Percentiles rank a stretch among this genome's conserved stretches.
These are phyloP conservation scores for Buddleja alternifolia DNA, from an alignment of 257 asterid genomes.

Conservation along the genomic window DNA sequence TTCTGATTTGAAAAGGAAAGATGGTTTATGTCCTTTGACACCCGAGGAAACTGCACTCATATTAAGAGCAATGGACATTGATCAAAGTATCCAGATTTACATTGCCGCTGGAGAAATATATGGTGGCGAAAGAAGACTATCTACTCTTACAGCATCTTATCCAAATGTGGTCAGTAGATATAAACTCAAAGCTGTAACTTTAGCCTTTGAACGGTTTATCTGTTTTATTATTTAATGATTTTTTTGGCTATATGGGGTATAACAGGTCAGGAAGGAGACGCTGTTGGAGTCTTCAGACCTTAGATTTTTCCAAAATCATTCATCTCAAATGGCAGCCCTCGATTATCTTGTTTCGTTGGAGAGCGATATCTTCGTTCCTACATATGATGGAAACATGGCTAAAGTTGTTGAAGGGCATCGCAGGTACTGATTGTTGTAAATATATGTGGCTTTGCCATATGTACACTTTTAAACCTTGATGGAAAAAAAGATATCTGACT, in stretches of 20 bases:
- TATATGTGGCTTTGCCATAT: background rate
- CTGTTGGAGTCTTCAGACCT: conserved; percentile 83
- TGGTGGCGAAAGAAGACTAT: conserved; percentile 81
- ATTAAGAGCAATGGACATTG: conserved; percentile 79
- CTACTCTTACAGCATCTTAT: conserved; percentile 68
- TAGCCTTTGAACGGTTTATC: background rate
- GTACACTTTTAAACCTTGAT: too few relatives aligned
- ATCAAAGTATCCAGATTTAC: conserved; percentile 76
- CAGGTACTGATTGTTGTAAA: conserved; percentile 50
- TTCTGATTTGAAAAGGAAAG: conserved; percentile 91
- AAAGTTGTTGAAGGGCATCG: conserved; percentile 99
- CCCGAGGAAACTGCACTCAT: conserved; percentile 97
- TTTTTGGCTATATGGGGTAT: conserved; percentile 15
- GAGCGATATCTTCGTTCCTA: conserved; percentile 93
- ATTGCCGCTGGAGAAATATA: conserved; percentile 99
- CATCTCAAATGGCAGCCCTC: conserved; percentile 98
- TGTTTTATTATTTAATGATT: conserved; percentile 10
- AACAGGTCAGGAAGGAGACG: conserved; percentile 94
- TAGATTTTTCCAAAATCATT: conserved; percentile 84
- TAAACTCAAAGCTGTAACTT: background rate
- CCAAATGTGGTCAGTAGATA: conserved; percentile 77
- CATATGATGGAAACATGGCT: conserved; percentile 99
- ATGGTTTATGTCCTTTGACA: conserved; percentile 92
- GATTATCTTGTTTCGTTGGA: conserved; percentile 98
- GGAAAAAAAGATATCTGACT: conserved; percentile 1